Evolutionary conservation across 352 stramenopile species (phyloP).

Genomic region (Globisporangium mamillatum): DNA sequence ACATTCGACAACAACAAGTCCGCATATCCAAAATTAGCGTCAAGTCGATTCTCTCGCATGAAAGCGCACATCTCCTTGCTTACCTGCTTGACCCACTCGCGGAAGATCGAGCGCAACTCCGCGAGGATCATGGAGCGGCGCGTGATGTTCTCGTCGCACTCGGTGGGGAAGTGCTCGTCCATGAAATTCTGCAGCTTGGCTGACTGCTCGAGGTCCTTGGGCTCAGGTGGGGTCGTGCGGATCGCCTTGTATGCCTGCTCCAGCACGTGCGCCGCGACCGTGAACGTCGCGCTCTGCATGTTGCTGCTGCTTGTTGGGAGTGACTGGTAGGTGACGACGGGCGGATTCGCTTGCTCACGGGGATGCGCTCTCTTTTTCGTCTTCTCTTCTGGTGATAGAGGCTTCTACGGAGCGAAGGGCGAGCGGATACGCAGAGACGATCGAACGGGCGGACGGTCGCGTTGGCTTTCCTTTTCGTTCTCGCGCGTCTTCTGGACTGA

Average conservation of each 20-base stretch:
- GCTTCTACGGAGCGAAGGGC: not conserved
- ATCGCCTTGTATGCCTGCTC: constrained; percentile 90
- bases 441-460: not conserved
- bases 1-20: not conserved
- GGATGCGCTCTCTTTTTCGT: not conserved
- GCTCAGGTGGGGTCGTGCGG: constrained; percentile 78
- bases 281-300: constrained; percentile 70
- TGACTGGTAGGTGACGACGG: not conserved
- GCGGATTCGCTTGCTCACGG: constrained; percentile 5
- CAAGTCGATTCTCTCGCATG: not conserved
- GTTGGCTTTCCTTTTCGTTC: constrained; percentile 1
- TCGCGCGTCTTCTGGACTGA: constrained; percentile 5
- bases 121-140: constrained; percentile 81
- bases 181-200: constrained; percentile 80
- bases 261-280: constrained; percentile 68
- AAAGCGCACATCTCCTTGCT: not conserved
- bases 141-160: constrained; percentile 79
- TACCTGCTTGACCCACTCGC: constrained; percentile 79
- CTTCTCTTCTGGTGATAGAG: not conserved
- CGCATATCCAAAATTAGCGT: constrained; percentile 9
- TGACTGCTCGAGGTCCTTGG: constrained; percentile 83
- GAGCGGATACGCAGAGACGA: not conserved
- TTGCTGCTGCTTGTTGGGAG: not conserved
- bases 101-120: constrained; percentile 82
- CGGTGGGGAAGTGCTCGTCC: constrained; percentile 75